Evolutionary conservation across 331 rosid genomes (phyloP).

Genomic region (Malus hybrid): DNA sequence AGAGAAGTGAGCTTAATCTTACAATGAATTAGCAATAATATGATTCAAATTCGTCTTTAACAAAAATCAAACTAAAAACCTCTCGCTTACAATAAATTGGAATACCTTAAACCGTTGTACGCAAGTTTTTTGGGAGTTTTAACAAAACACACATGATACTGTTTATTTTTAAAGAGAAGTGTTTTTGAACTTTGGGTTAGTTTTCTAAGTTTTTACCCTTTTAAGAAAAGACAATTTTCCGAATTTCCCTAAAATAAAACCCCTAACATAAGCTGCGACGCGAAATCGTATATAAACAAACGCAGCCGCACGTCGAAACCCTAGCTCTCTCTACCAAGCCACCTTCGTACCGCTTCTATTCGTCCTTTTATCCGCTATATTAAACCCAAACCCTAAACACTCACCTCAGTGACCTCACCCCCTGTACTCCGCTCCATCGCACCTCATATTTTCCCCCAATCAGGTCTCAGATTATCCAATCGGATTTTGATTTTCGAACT

Average conservation of each 20-base stretch:
- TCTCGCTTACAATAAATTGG: fast-evolving
- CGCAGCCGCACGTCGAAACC: slow-evolving; percentile 26
- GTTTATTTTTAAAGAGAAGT: too few relatives aligned
- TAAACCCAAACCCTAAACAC: neutral
- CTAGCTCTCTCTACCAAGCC: slow-evolving; percentile 7
- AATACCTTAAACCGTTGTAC: too few relatives aligned
- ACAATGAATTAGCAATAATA: fast-evolving
- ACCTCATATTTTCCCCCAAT: neutral
- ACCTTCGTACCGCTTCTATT: neutral
- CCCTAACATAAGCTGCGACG: slow-evolving; percentile 5
- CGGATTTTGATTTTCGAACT: neutral
- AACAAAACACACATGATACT: too few relatives aligned
- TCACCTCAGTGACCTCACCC: neutral
- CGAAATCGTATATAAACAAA: slow-evolving; percentile 15
- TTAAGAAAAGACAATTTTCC: too few relatives aligned
- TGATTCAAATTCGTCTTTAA: fast-evolving
- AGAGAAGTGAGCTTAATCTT: fast-evolving
- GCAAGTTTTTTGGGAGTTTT: too few relatives aligned
- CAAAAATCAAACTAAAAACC: fast-evolving
- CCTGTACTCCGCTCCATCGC: neutral
- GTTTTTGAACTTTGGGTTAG: too few relatives aligned
- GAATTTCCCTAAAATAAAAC: neutral
- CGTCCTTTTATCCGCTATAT: neutral
- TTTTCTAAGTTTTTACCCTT: too few relatives aligned
- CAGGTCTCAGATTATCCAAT: neutral